phyloP scores from a whole-genome alignment of 2,329 filamentous ascomycete genomes.

The Chaetomium sp. region DNA sequence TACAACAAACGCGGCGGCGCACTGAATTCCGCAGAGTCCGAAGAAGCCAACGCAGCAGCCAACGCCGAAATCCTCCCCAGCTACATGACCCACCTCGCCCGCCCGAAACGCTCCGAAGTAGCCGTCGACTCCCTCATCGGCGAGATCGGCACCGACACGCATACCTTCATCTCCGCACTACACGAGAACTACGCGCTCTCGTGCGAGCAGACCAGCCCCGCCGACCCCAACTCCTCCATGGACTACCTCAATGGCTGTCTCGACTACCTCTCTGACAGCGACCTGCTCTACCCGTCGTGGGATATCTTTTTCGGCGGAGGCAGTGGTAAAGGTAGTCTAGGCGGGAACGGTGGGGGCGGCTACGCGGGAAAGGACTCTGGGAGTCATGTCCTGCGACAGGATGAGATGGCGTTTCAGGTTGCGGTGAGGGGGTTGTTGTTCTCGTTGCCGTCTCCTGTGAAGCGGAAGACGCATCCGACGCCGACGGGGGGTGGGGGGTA shows the following conservation, averaged over 20 bases:
- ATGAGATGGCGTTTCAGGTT: slow-evolving; percentile 90
- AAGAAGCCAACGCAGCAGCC: slow-evolving; percentile 30
- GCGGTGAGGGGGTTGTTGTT: slow-evolving; percentile 83
- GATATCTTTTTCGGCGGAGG: slow-evolving; percentile 54
- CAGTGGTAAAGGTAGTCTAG: too few relatives aligned
- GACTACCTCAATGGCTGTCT: slow-evolving; percentile 82
- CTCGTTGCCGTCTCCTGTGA: slow-evolving; percentile 78
- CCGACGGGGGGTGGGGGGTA: too few relatives aligned
- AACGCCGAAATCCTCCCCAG: slow-evolving; percentile 49
- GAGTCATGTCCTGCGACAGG: slow-evolving; percentile 75
- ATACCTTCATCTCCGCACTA: slow-evolving; percentile 81
- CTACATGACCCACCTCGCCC: slow-evolving; percentile 50
- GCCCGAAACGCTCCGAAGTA: slow-evolving; percentile 59
- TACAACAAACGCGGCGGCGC: slow-evolving; percentile 86
- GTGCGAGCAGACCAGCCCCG: slow-evolving; percentile 53
- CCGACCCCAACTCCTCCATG: slow-evolving; percentile 54
- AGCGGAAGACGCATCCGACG: slow-evolving; percentile 45
- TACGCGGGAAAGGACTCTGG: slow-evolving; percentile 49
- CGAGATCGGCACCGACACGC: slow-evolving; percentile 85
- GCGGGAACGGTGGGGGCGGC: slow-evolving; percentile 45
- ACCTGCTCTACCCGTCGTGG: slow-evolving; percentile 71
- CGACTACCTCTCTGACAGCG: slow-evolving; percentile 78
- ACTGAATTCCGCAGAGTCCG: slow-evolving; percentile 27
- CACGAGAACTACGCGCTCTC: slow-evolving; percentile 93
- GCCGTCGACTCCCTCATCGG: slow-evolving; percentile 73